Percentiles rank a stretch among this genome's conserved stretches.
These are phyloP conservation scores for Lyophyllum shimeji DNA, from an alignment of 768 basidiomycete species.

Conservation along the genomic window DNA sequence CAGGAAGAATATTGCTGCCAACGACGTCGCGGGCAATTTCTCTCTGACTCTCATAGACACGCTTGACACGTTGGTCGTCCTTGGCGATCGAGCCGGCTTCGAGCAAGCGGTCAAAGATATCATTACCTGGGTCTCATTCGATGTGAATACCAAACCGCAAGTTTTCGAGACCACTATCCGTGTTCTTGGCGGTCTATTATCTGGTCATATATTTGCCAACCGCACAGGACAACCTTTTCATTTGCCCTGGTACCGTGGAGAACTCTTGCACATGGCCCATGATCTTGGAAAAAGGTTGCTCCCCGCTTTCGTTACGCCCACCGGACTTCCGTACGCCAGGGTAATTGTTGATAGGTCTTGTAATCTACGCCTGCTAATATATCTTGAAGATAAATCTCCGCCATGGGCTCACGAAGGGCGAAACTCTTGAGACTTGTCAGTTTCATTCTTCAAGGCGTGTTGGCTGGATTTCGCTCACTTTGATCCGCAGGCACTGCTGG, in stretches of 20 bases:
- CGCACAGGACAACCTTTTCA: constrained; percentile 64
- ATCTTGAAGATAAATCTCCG: constrained; percentile 72
- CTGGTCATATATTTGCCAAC: constrained; percentile 82
- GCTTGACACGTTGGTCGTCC: constrained; percentile 88
- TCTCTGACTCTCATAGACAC: constrained; percentile 82
- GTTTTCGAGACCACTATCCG: constrained; percentile 97
- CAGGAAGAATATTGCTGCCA: constrained; percentile 72
- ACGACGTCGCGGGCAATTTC: constrained; percentile 95
- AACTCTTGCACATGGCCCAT: constrained; percentile 76
- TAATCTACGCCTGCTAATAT: constrained; percentile 7
- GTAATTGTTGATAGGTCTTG: constrained; percentile 36
- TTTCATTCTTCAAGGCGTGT: constrained; percentile 15
- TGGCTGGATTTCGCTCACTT: constrained; percentile 2
- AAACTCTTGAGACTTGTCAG: constrained; percentile 85
- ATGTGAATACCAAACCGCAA: constrained; percentile 95
- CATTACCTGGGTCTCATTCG: constrained; percentile 83
- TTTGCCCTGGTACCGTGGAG: constrained; percentile 81
- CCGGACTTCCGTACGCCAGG: constrained; percentile 90
- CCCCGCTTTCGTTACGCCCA: constrained; percentile 90
- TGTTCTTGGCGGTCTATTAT: constrained; percentile 86
- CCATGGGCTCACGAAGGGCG: constrained; percentile 72
- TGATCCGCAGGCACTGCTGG: constrained; percentile 74
- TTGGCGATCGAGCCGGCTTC: constrained; percentile 76
- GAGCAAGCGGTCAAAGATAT: constrained; percentile 82
- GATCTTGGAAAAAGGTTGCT: constrained; percentile 86